A percentile compares a stretch with the other conserved stretches of the same genome.
Evolutionary conservation across 768 basidiomycete genomes (phyloP).

Genomic region (Rhodotorula kratochvilovae): DNA sequence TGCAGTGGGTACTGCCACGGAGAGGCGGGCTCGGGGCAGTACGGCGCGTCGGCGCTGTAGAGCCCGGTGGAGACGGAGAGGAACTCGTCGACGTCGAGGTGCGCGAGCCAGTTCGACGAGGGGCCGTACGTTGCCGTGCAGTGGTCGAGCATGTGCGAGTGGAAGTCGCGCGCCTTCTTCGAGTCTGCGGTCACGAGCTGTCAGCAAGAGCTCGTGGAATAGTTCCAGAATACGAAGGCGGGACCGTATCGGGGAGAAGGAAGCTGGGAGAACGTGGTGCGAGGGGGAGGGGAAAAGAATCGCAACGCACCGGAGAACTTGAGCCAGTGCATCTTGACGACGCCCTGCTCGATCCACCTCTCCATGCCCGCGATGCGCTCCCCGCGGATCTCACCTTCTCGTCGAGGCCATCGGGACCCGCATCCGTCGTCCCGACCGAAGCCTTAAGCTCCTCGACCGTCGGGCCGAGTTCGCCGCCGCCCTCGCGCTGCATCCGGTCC

Average conservation of each 20-base stretch:
- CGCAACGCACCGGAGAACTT: constrained; percentile 29
- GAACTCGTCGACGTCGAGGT: constrained; percentile 38
- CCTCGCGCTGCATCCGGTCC: constrained; percentile 23
- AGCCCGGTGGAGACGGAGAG: constrained; percentile 16
- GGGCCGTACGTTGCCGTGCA: constrained; percentile 12
- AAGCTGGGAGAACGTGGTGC: no score
- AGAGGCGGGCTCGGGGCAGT: neutral
- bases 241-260: no score
- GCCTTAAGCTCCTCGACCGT: constrained; percentile 35
- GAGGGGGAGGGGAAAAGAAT: no score
- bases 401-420: constrained; percentile 19
- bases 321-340: constrained; percentile 28
- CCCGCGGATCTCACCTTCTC: constrained; percentile 11
- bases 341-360: constrained; percentile 34
- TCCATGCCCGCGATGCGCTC: constrained; percentile 28
- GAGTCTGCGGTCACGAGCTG: neutral
- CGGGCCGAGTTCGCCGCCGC: constrained; percentile 31
- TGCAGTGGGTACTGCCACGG: constrained; percentile 29
- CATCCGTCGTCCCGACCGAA: neutral
- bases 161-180: constrained; percentile 11
- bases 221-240: no score
- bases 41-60: neutral
- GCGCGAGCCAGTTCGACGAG: constrained; percentile 24
- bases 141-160: constrained; percentile 24
- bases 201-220: neutral